Evolutionary conservation across 2,329 filamentous ascomycete genomes (phyloP), one percentile per base, ranked within the genome.

Genomic region (Fusarium sp.): DNA sequence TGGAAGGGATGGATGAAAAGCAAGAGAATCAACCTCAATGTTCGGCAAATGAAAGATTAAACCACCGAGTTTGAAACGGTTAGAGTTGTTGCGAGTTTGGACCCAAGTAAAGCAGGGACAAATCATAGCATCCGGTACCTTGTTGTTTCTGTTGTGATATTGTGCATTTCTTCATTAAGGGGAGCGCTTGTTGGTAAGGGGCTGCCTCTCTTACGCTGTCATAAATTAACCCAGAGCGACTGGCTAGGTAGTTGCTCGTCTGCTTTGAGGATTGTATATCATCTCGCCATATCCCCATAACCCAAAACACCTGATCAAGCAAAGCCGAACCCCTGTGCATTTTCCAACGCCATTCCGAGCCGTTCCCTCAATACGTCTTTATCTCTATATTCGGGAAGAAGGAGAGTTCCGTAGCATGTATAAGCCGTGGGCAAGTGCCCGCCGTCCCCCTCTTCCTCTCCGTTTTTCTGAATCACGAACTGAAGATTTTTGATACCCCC

Each of bases 11-110:
- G 96, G 95, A 95, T 98, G 93, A 85, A 85, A 71, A 91, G 90
- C 57, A 98, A 98, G 84, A 88, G 96, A 72, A 91, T 98, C 78
- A 98, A 98, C 81, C 81, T 98, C 57, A 98, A 98, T 81, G 94
- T 98, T 11, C 88, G 96, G 72, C 96, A 98, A 83, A 97, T 98
- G 93, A 90, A 86, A 79, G 89, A 91, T 35, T 88, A 70, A 72
- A n/a, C 18, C 3, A 68, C 9, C n/a, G 27, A 52, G 4, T 18
- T 5, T 14, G 16, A 32, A 9, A 37, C 23, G 13, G 25, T 30
- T 25, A 37, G 54, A 37, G 32, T 7, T 35, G 32, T 52, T 32
- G 27, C 6, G 6, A n/a, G 18, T 6, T 52, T 20, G 48, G 45
- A 50, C n/a, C 18, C 20, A 52, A 52, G 27, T 11, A 52, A 52